A percentile compares a stretch with the other conserved stretches of the same genome.
These are phyloP conservation scores for Globisporangium okanoganense DNA, from an alignment of 352 stramenopile species.

Conservation along the genomic window DNA sequence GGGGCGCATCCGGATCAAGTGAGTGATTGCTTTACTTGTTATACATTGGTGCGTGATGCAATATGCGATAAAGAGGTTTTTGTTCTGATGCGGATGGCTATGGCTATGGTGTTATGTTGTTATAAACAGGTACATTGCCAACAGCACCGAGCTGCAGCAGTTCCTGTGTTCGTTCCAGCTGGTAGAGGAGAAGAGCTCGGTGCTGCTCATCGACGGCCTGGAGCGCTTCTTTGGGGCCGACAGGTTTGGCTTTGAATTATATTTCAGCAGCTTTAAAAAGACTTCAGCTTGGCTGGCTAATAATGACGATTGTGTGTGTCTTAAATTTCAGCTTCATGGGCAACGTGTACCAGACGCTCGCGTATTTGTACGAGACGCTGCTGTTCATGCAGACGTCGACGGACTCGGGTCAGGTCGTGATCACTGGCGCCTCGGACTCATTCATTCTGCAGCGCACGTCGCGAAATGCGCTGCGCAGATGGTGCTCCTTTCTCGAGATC, in stretches of 20 bases:
- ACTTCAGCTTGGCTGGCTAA: background rate
- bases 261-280: no score
- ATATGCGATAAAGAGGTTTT: background rate
- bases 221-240: slow-evolving; percentile 48
- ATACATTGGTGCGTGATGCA: background rate
- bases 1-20: slow-evolving; percentile 66
- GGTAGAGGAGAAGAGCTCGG: slow-evolving; percentile 34
- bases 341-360: slow-evolving; percentile 59
- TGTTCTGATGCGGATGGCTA: background rate
- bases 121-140: slow-evolving; percentile 37
- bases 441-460: slow-evolving; percentile 5
- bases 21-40: background rate
- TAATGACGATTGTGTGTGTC: background rate
- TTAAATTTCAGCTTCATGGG: slow-evolving; percentile 23
- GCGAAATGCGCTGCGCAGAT: background rate
- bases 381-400: slow-evolving; percentile 43
- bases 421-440: slow-evolving; percentile 12
- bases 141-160: slow-evolving; percentile 43
- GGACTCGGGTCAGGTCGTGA: slow-evolving; percentile 30
- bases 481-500: slow-evolving; percentile 5
- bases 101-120: background rate
- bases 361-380: slow-evolving; percentile 45
- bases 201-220: slow-evolving; percentile 56
- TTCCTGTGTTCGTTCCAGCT: slow-evolving; percentile 62
- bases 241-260: slow-evolving; percentile 16